phyloP scores from a whole-genome alignment of 2,329 filamentous ascomycete species.

The Fusarium nygamai region DNA sequence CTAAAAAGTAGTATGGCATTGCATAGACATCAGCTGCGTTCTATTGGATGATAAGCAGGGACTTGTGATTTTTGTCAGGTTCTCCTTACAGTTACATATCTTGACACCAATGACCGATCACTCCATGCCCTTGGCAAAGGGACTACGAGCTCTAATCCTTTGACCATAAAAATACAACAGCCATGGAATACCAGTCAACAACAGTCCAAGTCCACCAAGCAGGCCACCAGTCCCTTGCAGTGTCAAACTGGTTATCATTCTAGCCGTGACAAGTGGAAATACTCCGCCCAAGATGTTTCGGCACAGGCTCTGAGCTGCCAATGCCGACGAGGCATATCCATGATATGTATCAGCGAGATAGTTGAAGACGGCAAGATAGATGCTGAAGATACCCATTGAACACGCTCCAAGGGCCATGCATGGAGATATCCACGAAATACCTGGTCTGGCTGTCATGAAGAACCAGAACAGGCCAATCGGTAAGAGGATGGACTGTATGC shows the following conservation, averaged over 20 bases:
- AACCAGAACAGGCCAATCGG: constrained; percentile 77
- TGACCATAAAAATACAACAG: constrained; percentile 72
- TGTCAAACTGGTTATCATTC: constrained; percentile 67
- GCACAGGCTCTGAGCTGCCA: constrained; percentile 89
- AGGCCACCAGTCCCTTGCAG: constrained; percentile 71
- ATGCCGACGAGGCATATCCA: constrained; percentile 82
- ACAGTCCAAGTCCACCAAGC: constrained; percentile 67
- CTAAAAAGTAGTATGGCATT: neutral
- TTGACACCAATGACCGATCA: neutral
- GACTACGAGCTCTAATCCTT: constrained; percentile 69
- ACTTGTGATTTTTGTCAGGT: neutral
- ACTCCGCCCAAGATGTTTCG: constrained; percentile 83
- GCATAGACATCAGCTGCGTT: neutral
- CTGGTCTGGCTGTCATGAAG: constrained; percentile 66
- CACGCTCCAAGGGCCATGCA: constrained; percentile 69
- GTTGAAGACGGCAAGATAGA: constrained; percentile 82
- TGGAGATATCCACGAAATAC: constrained; percentile 71
- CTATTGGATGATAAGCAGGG: neutral
- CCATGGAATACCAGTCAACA: constrained; percentile 74
- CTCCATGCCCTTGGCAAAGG: constrained; percentile 58
- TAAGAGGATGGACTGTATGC: constrained; percentile 68
- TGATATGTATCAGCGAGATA: constrained; percentile 93
- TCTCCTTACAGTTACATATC: neutral
- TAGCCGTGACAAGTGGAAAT: constrained; percentile 85
- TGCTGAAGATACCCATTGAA: constrained; percentile 74